Evolutionary conservation across 768 basidiomycete species (phyloP).

Genomic region (Serendipita sp.): DNA sequence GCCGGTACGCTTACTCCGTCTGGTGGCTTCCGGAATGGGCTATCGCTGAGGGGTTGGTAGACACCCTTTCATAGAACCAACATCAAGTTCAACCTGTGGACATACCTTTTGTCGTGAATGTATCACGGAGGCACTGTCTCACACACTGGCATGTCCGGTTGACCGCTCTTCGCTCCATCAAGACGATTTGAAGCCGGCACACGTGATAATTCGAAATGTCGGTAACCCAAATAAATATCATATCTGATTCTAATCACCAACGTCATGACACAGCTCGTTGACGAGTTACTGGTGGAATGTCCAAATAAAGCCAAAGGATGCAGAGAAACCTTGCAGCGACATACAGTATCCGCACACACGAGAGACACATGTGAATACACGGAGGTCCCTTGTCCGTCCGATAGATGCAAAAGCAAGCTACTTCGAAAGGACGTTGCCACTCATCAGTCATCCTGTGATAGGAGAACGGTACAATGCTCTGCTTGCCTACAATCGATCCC

Average conservation of each 20-base stretch:
- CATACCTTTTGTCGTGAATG: constrained; percentile 85
- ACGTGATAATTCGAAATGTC: constrained; percentile 62
- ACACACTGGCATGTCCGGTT: constrained; percentile 65
- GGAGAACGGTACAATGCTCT: constrained; percentile 24
- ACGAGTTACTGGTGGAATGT: constrained; percentile 67
- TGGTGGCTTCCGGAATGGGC: constrained; percentile 5
- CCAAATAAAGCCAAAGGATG: constrained; percentile 46
- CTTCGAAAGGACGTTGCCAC: constrained; percentile 32
- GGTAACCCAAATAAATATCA: constrained; percentile 18
- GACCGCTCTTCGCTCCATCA: constrained; percentile 52
- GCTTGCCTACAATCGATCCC: constrained; percentile 24
- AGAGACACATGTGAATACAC: constrained; percentile 44
- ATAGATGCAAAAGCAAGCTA: constrained; percentile 29
- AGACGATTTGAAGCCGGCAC: constrained; percentile 50
- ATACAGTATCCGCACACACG: constrained; percentile 46
- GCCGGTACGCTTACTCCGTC: constrained; percentile 29
- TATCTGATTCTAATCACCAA: background rate
- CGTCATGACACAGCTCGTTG: constrained; percentile 45
- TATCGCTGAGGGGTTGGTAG: constrained; percentile 21
- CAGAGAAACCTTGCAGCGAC: constrained; percentile 45
- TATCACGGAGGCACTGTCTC: constrained; percentile 49
- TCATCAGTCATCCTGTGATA: constrained; percentile 25
- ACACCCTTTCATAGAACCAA: constrained; percentile 61
- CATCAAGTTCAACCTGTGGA: constrained; percentile 54
- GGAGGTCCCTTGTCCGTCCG: constrained; percentile 35